Evolutionary conservation across 2,329 filamentous ascomycete genomes (phyloP).

Genomic region (Tolypocladium ophioglossoides): DNA sequence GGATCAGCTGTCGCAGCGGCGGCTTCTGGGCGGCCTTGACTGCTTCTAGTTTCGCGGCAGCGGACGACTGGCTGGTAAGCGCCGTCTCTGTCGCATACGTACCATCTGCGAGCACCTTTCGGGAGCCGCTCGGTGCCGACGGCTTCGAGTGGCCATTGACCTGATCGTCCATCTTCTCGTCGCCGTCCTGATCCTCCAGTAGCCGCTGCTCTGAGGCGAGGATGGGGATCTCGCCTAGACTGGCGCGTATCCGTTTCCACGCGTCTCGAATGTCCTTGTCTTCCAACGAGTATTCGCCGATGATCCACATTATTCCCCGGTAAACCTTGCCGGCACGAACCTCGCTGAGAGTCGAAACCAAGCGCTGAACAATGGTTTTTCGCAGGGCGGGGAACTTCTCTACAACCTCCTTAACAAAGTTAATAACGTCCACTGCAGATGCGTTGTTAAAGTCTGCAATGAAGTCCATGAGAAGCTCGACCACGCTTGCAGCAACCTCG

Average conservation of each 20-base stretch:
- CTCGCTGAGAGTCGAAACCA: slow-evolving; percentile 84
- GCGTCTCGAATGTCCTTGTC: slow-evolving; percentile 90
- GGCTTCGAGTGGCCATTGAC: slow-evolving; percentile 72
- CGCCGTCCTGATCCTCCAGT: slow-evolving; percentile 72
- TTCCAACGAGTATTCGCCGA: slow-evolving; percentile 93
- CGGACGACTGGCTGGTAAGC: slow-evolving; percentile 82
- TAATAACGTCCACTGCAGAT: slow-evolving; percentile 94
- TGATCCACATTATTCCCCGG: slow-evolving; percentile 91
- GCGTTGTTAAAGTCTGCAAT: slow-evolving; percentile 97
- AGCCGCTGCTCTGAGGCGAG: slow-evolving; percentile 88
- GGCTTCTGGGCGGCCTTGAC: slow-evolving; percentile 97
- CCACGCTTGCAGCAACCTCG: slow-evolving; percentile 91
- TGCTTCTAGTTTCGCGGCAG: slow-evolving; percentile 84
- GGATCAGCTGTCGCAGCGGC: slow-evolving; percentile 83
- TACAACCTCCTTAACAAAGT: slow-evolving; percentile 97
- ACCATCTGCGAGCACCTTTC: slow-evolving; percentile 88
- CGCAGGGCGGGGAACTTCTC: slow-evolving; percentile 93
- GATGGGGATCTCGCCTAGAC: slow-evolving; percentile 93
- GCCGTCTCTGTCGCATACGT: slow-evolving; percentile 97
- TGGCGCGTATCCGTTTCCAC: slow-evolving; percentile 91
- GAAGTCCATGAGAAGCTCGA: slow-evolving; percentile 96
- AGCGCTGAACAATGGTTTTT: slow-evolving; percentile 73
- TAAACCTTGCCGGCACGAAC: slow-evolving; percentile 97
- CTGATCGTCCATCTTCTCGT: slow-evolving; percentile 53
- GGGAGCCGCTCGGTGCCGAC: slow-evolving; percentile 68